phyloP scores from a whole-genome alignment of 208 protist species.

The Perkinsela sp. region DNA sequence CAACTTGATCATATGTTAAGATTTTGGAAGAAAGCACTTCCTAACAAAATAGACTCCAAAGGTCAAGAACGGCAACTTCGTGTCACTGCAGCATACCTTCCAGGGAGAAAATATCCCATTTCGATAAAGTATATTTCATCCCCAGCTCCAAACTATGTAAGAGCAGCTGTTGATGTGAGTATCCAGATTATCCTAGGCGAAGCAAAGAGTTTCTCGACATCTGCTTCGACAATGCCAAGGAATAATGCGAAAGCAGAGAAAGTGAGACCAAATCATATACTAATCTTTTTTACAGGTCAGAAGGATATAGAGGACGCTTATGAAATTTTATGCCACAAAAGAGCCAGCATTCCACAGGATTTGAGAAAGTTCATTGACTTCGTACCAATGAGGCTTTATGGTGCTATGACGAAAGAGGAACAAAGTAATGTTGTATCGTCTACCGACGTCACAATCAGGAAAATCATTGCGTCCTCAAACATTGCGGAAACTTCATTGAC shows the following conservation, averaged over 20 bases:
- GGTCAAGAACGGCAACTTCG: neutral
- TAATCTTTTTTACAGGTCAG: conserved; percentile 93
- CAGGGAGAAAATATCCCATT: neutral
- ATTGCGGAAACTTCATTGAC: conserved; percentile 98
- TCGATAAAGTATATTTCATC: neutral
- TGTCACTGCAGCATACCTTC: neutral
- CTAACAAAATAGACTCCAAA: neutral
- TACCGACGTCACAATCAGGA: conserved; percentile 11
- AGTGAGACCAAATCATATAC: conserved; percentile 91
- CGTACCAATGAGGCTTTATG: neutral
- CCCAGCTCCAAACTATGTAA: neutral
- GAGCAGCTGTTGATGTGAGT: conserved; percentile 4
- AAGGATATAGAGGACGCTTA: conserved; percentile 82
- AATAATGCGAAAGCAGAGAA: neutral
- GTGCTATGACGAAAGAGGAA: neutral
- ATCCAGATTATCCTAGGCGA: conserved; percentile 23
- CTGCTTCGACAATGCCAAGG: neutral
- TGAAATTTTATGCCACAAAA: conserved; percentile 16
- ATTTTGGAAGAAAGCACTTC: conserved; percentile 86
- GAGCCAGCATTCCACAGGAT: neutral
- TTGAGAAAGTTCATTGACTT: neutral
- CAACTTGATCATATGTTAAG: conserved; percentile 79
- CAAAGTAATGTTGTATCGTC: neutral
- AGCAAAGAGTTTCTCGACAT: conserved; percentile 9
- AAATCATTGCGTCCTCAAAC: conserved; percentile 91